A percentile compares a stretch with the other conserved stretches of the same genome.
These are phyloP conservation scores for Ceratorhiza oryzae-sativae DNA, from an alignment of 1,284 basidiomycete species.

Conservation along the genomic window DNA sequence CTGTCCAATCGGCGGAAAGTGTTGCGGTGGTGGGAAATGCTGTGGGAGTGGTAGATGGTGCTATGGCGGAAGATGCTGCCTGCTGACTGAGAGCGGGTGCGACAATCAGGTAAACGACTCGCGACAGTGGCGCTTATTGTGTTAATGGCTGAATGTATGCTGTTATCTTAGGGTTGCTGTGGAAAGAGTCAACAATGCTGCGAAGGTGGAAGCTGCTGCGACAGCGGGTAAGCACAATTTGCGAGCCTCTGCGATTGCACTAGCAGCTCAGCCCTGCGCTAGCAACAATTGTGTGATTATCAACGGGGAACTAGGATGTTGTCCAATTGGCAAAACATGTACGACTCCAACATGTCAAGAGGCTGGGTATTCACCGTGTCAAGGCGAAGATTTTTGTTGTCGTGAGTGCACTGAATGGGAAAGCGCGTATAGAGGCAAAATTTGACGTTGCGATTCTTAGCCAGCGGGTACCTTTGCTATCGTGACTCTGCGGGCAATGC, in stretches of 20 bases:
- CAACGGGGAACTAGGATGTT: conserved; percentile 22
- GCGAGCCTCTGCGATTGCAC: not conserved
- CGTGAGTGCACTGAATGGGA: not conserved
- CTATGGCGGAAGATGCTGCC: conserved; percentile 3
- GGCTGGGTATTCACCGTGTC: not conserved
- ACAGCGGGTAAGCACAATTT: not conserved
- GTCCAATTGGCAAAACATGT: conserved; percentile 22
- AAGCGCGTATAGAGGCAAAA: not conserved
- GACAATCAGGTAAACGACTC: not conserved
- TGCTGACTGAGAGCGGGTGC: not conserved
- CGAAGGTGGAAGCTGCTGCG: conserved; percentile 22
- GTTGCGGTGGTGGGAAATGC: conserved; percentile 21
- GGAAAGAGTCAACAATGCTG: conserved; percentile 1
- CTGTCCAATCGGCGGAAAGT: conserved; percentile 13
- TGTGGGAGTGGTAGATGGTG: conserved; percentile 1
- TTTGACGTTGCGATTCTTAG: conserved; percentile 1
- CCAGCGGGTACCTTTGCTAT: conserved; percentile 5
- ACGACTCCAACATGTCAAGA: not conserved
- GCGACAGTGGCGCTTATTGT: not conserved
- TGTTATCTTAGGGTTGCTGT: conserved; percentile 17
- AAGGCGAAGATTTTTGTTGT: conserved; percentile 7
- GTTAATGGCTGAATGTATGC: not conserved
- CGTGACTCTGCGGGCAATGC: conserved; percentile 7
- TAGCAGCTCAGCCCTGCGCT: not conserved
- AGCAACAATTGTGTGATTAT: conserved; percentile 24